A percentile compares a stretch with the other conserved stretches of the same genome.
These are phyloP conservation scores for Eucommia ulmoides DNA, from an alignment of 257 asterid species.

Conservation along the genomic window DNA sequence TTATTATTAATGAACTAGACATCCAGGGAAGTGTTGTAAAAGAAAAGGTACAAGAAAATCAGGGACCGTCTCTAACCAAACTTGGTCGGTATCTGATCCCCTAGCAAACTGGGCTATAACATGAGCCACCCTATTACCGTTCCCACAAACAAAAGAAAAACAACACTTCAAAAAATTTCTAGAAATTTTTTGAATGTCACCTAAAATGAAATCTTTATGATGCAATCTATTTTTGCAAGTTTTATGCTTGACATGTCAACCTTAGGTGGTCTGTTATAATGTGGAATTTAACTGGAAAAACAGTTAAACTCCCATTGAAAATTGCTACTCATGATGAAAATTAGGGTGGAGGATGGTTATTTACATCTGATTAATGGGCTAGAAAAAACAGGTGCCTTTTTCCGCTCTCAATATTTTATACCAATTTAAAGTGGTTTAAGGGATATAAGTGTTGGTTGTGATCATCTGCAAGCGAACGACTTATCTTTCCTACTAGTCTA, in stretches of 20 bases:
- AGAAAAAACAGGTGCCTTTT: neutral
- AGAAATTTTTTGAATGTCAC: too few relatives aligned
- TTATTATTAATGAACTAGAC: too few relatives aligned
- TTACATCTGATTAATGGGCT: neutral
- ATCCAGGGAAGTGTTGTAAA: too few relatives aligned
- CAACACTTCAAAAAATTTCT: too few relatives aligned
- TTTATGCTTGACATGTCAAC: neutral
- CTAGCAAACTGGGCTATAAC: neutral
- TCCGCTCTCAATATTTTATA: neutral
- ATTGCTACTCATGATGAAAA: neutral
- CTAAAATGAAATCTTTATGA: neutral
- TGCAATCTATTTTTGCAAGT: neutral
- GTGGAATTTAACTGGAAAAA: neutral
- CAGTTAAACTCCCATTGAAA: neutral
- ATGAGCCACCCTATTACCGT: too few relatives aligned
- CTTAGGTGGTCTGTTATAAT: neutral
- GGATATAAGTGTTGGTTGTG: too few relatives aligned
- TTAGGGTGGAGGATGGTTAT: neutral
- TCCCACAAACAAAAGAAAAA: too few relatives aligned
- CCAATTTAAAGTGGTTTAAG: neutral
- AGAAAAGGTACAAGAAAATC: too few relatives aligned
- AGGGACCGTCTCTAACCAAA: too few relatives aligned
- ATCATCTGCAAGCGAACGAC: too few relatives aligned
- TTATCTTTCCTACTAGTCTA: too few relatives aligned
- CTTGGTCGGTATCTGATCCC: neutral